Evolutionary conservation across 2,329 filamentous ascomycete species (phyloP), one percentile per base, ranked within the genome.

Genomic region (Fusarium burgessii): DNA sequence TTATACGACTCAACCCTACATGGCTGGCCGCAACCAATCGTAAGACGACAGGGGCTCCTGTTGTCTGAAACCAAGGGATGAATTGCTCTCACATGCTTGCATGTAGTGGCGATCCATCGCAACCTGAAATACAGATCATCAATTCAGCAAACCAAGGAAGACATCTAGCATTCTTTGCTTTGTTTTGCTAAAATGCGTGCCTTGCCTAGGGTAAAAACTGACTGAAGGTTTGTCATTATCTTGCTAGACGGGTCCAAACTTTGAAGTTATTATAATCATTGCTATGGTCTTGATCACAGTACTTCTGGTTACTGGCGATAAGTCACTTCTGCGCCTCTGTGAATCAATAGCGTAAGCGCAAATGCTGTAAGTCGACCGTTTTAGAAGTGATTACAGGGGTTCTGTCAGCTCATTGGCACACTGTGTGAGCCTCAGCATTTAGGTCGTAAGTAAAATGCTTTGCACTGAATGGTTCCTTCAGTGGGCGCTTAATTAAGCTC

Each of bases 301-400:
- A n/a, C 35, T 27, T 58, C 35, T 35, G 40, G 23, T 45, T 29
- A 29, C 61, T 33, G 25, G 20, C 23, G 41, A 61, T 45, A 62
- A 50, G 66, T 57, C 46, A 62, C 51, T 42, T 59, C 41, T 36
- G 49, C n/a, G 58, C 49, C 35, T 61, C 69, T 46, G 25, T 33
- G 33, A 61, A 43, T 50, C 41, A 13, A 40, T 68, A 57, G 38
- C 50, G 51, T 41, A 29, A 20, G 47, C 20, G 17, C 36, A 40
- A 33, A 41, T 50, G 33, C 63, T 75, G 69, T 72, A 66, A 55
- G 61, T 66, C 59, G 52, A 72, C 68, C 58, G 47, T 68, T 73
- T 62, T 23, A 68, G 71, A 61, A 63, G 47, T 40, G 36, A n/a
- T 55, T 47, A 49, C 72, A 76, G 56, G 66, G 72, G 62, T 49